These are phyloP conservation scores for Puccinia triticina DNA, from an alignment of 1,284 basidiomycete genomes.

Conservation along the genomic window DNA sequence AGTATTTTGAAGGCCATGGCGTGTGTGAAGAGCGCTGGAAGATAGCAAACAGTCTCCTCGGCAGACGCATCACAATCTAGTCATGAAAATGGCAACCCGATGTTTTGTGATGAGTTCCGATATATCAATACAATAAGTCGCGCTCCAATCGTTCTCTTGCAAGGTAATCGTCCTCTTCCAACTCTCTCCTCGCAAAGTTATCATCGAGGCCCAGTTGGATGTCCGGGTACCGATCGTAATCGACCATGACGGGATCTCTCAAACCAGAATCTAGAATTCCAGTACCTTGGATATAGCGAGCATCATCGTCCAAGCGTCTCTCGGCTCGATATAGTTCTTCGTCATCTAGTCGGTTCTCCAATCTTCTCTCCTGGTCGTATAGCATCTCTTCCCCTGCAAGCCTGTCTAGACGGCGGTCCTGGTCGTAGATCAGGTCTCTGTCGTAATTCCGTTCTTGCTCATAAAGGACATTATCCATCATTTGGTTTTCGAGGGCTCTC, in stretches of 20 bases:
- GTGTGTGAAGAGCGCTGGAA: too few relatives aligned
- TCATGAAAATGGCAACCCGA: too few relatives aligned
- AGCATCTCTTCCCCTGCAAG: conserved; percentile 2
- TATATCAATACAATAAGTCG: conserved; percentile 8
- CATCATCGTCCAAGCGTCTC: conserved; percentile 11
- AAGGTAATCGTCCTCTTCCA: neutral
- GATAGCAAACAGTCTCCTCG: too few relatives aligned
- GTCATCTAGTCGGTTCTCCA: neutral
- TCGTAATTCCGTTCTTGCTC: conserved; percentile 2
- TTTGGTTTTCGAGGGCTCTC: conserved; percentile 12
- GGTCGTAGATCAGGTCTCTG: neutral
- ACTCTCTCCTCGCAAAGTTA: neutral
- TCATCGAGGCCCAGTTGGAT: neutral
- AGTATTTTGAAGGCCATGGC: too few relatives aligned
- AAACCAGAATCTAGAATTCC: neutral
- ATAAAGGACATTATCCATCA: conserved; percentile 14
- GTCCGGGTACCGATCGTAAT: neutral
- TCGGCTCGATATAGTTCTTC: neutral
- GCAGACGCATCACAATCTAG: too few relatives aligned
- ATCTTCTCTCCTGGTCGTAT: conserved; percentile 13
- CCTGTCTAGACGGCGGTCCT: neutral
- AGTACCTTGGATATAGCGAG: neutral
- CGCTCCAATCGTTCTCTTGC: neutral
- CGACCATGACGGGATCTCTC: neutral
- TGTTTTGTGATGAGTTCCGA: neutral